Evolutionary conservation across 1,284 basidiomycete genomes (phyloP), one percentile per base, ranked within the genome.

Genomic region (Apiotrichum akiyoshidainum): DNA sequence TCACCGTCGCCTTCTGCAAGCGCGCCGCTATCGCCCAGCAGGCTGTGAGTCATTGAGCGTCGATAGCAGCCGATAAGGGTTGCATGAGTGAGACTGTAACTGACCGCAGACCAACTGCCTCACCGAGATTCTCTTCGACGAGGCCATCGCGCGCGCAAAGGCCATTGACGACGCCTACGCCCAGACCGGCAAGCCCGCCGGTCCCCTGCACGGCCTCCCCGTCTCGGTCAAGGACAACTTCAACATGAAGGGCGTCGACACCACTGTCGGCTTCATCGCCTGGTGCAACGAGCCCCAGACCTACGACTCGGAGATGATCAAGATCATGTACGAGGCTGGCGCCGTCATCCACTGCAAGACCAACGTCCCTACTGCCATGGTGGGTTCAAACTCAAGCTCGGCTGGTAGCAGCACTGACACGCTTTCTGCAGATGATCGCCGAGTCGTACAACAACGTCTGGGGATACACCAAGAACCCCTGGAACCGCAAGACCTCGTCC

Each of bases 1-100:
- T 75, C 59, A n/a, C 63, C 48, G n/a, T 46, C 44, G 76, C 89
- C 0, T 91, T 87, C 73, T 85, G 84, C 72, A 91, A 92, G 78
- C 81, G 89, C 21, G 87, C 90, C 0, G 81, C 88, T 50, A 77
- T 92, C 52, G 89, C 90, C 0, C 90, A 92, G 59, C 90, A 92
- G 71, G 75, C 90, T 14, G 90, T 90, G 60, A 70, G 86, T 79
- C 26, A 31, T 31, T 31, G 26, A 7, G 26, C 19, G 19, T 14
- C 8, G n/a, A 10, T 33, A 22, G n/a, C 21, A 26, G 19, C 14
- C n/a, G 40, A 37, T 37, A 37, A 37, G 21, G 19, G 3, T 41
- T 3, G 16, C 8, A 2, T 37, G 14, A 11, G 19, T 10, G 37
- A 50, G 39, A 52, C 42, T 10, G 5, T 2, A 19, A 5, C n/a